A percentile compares a stretch with the other conserved stretches of the same genome.
Conservation (phyloP, 441 rosid species). For the Populus hybrid region DNA sequence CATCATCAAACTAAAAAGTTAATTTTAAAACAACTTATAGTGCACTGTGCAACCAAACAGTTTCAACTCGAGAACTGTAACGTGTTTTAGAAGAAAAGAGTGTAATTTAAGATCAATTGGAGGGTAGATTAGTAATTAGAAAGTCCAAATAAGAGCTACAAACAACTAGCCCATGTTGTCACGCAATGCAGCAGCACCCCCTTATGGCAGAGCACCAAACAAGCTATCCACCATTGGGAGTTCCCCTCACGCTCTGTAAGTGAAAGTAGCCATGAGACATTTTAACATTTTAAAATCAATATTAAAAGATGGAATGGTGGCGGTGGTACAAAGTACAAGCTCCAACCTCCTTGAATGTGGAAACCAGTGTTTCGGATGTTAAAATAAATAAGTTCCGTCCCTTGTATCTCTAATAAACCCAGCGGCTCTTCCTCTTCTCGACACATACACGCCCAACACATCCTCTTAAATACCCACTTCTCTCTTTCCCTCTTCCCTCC, state of each 20-base stretch:
- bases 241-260: neutral
- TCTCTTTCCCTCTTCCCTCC: conserved; percentile 4
- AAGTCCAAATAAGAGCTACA: neutral
- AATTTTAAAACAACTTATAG: too few relatives aligned
- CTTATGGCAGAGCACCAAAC: neutral
- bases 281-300: neutral
- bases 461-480: conserved; percentile 7
- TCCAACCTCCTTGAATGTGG: conserved; percentile 30
- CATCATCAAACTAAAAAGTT: too few relatives aligned
- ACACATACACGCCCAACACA: neutral
- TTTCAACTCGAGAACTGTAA: too few relatives aligned
- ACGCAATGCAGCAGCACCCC: neutral
- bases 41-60: too few relatives aligned
- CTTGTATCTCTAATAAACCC: conserved; percentile 36
- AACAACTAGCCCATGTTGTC: neutral
- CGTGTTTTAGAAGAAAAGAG: too few relatives aligned
- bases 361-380: conserved; percentile 34
- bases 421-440: conserved; percentile 35
- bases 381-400: conserved; percentile 34
- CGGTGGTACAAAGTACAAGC: neutral
- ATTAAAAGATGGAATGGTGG: neutral
- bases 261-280: neutral
- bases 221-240: conserved; percentile 1
- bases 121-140: neutral
- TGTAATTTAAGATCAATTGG: neutral